Evolutionary conservation across 2,329 filamentous ascomycete species (phyloP).

Genomic region (Amylocarpus encephaloides): DNA sequence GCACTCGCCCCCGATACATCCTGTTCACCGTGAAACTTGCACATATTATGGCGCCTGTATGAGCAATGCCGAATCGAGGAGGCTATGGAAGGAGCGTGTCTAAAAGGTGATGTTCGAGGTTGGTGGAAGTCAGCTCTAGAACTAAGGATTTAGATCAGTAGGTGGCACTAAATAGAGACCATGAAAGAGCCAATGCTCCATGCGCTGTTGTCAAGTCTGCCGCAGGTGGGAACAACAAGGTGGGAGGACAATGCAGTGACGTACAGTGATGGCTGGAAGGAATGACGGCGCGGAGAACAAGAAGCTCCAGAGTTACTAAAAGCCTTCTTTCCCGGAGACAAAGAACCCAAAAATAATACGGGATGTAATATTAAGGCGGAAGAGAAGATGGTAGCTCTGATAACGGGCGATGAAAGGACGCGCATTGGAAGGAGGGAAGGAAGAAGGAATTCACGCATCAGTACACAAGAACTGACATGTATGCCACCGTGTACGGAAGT

Average conservation of each 20-base stretch:
- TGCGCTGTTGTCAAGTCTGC: background rate
- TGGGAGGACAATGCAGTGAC: background rate
- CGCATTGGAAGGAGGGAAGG: constrained; percentile 25
- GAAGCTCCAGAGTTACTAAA: constrained; percentile 13
- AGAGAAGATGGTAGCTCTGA: constrained; percentile 23
- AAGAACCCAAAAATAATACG: constrained; percentile 16
- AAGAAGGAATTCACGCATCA: background rate
- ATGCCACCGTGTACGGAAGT: no score
- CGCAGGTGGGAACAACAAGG: background rate
- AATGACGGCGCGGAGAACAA: background rate
- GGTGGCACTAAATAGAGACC: background rate
- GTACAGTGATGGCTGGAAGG: background rate
- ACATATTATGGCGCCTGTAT: constrained; percentile 66
- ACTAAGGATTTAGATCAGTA: constrained; percentile 16
- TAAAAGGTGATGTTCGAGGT: constrained; percentile 20
- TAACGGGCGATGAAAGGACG: constrained; percentile 21
- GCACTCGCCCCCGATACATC: constrained; percentile 50
- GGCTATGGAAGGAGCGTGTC: constrained; percentile 17
- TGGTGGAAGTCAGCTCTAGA: constrained; percentile 17
- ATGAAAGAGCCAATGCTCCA: background rate
- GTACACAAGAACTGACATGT: constrained; percentile 2
- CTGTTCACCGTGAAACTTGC: constrained; percentile 51
- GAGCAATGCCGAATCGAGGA: constrained; percentile 57
- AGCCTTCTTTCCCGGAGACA: constrained; percentile 22
- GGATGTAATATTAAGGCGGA: constrained; percentile 20